Evolutionary conservation across 768 basidiomycete genomes (phyloP), one percentile per base, ranked within the genome.

Genomic region (Boletus rex-veris): DNA sequence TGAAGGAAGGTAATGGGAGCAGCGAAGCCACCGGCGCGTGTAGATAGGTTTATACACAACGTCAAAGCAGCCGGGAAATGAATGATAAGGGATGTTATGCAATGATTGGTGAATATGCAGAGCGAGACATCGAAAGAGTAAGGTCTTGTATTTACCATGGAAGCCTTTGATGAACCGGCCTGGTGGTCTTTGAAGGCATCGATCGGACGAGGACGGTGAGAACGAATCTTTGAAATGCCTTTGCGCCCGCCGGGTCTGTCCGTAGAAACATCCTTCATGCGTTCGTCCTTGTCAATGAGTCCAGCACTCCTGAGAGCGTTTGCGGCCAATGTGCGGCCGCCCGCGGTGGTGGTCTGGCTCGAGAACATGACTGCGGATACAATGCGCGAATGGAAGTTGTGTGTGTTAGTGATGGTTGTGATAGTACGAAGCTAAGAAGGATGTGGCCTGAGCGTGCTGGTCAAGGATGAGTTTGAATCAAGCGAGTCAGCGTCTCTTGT

Each of bases 241-340:
- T 90, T 91, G 64, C 88, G 80, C 21, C 87, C 88, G 46, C 86
- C 86, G 6, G 85, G 86, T 60, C 76, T 86, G 72, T 71, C 68
- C 16, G 83, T 81, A 9, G 80, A 75, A 41, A 75, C 73, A 63
- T 91, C 88, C 57, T 83, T 81, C 89, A 91, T 90, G 60, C 75
- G 79, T 53, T 83, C 75, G 68, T 91, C 89, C 52, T 81, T 75
- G 77, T 89, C 88, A 57, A 89, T 85, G 65, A 90, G 82, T 39
- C 88, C 89, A 3, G 86, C 88, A 36, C 72, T 81, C 54, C 84
- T 83, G 24, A 90, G 74, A 30, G 86, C 84, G 53, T 72, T 85
- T 53, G 78, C 59, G 19, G 82, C 86, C 18, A 91, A 71, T 28
- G 78, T 66, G 59, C 84, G 80, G 48, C 79, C 74, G 59, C 84